Base-by-base conservation (phyloP, 495 filamentous ascomycete genomes). In the Eremomyces bilateralis region DNA sequence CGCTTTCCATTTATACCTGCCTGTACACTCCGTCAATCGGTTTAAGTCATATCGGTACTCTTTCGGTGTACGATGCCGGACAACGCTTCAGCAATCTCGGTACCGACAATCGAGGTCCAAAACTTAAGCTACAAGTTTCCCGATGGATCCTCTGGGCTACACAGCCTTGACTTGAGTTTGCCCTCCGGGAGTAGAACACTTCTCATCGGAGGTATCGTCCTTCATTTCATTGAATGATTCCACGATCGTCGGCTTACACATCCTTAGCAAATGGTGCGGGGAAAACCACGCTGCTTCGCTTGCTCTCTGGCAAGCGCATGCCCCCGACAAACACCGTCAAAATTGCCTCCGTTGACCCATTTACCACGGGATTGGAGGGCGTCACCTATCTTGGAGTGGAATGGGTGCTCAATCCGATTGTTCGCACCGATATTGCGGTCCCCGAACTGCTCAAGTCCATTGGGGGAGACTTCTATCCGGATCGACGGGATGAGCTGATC, bases 391-490 rank as follows among this genome's bases (percentile, higher is more conserved):
- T 99, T 4, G 88, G 88, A 0, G 67, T 90, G 0, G 88, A 99
- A 59, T 99, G 90, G 90, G 90, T 95, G 10, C 69, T 95, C n/a
- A 95, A 95, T 59, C 76, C 73, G 21, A 90, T 94, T 45, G 90
- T 95, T 22, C 73, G 90, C 20, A 88, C 76, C 12, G 88, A 99
- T 54, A 92, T 97, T 40, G 80, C 77, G 27, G 83, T 97, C 2
- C 67, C 65, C 2, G 82, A 84, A 28, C 70, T 97, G 4, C 68
- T 97, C 15, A 54, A 65, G 21, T 82, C 74, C 10, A 78, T 97
- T 1, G 88, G 88, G 36, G 90, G 88, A 2, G 71, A 91, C 46
- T 63, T 62, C 45, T 95, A 78, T 54, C 65, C 75, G 1, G 70
- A 65, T 19, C 71, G 90, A 0, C 64, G 84, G 3, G 83, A 94